Conservation (phyloP, 2,329 filamentous ascomycete species). For the Elsinoe perseae region DNA sequence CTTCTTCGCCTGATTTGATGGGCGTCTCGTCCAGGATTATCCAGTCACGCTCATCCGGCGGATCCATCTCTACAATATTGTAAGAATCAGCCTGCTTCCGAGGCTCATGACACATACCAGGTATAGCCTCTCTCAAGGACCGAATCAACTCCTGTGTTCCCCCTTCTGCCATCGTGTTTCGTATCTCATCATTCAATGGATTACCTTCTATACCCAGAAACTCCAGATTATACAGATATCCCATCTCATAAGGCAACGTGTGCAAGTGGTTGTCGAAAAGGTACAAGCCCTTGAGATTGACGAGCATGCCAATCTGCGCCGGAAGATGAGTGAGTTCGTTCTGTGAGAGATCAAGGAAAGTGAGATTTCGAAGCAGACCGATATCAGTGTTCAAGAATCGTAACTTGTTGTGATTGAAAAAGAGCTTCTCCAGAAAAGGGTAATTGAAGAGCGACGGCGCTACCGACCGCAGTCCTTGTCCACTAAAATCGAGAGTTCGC, state of each 20-base stretch:
- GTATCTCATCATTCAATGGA: slow-evolving; percentile 66
- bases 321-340: slow-evolving; percentile 79
- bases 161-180: slow-evolving; percentile 75
- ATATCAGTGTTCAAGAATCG: slow-evolving; percentile 70
- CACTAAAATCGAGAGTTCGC: slow-evolving; percentile 89
- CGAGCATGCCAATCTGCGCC: slow-evolving; percentile 92
- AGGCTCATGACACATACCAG: slow-evolving; percentile 51
- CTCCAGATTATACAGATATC: slow-evolving; percentile 80
- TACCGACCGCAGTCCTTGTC: slow-evolving; percentile 84
- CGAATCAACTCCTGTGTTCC: slow-evolving; percentile 81
- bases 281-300: slow-evolving; percentile 74
- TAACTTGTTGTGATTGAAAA: slow-evolving; percentile 88
- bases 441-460: slow-evolving; percentile 77
- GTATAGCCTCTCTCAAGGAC: slow-evolving; percentile 73
- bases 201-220: slow-evolving; percentile 90
- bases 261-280: slow-evolving; percentile 87
- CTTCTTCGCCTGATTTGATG: slow-evolving; percentile 35
- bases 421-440: slow-evolving; percentile 81
- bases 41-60: slow-evolving; percentile 68
- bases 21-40: slow-evolving; percentile 60
- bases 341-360: slow-evolving; percentile 77
- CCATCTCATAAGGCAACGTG: slow-evolving; percentile 75
- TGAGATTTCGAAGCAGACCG: slow-evolving; percentile 72
- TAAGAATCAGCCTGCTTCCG: slow-evolving; percentile 24
- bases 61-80: slow-evolving; percentile 56